A percentile compares a stretch with the other conserved stretches of the same genome.
These are phyloP conservation scores for Flaveria trinervia DNA, from an alignment of 129 eudicot species.

Conservation along the genomic window DNA sequence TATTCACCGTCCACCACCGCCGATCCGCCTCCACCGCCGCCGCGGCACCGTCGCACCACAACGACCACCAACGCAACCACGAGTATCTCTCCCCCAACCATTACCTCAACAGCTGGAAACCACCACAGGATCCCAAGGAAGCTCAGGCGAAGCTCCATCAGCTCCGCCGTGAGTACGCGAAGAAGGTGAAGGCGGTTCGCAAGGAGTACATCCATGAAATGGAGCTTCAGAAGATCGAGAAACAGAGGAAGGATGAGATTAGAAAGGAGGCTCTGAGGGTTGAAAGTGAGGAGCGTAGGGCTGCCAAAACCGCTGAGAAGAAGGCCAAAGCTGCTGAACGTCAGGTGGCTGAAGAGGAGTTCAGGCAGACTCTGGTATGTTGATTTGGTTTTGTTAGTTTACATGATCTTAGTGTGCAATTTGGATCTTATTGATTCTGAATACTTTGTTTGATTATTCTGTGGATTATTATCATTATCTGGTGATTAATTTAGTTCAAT, in stretches of 20 bases:
- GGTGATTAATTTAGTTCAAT: background rate
- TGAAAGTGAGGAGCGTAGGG: conserved; percentile 63
- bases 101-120: conserved; percentile 68
- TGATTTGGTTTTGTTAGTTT: background rate
- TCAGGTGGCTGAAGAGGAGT: conserved; percentile 57
- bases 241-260: conserved; percentile 56
- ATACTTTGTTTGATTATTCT: background rate
- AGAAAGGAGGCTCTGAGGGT: conserved; percentile 64
- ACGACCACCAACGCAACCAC: conserved; percentile 53
- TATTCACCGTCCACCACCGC: background rate
- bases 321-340: conserved; percentile 69
- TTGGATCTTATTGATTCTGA: background rate
- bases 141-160: conserved; percentile 53
- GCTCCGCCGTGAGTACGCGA: conserved; percentile 72
- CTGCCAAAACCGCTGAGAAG: conserved; percentile 60
- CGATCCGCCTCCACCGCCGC: conserved; percentile 35
- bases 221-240: conserved; percentile 70
- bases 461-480: background rate
- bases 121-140: conserved; percentile 60
- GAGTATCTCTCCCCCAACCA: conserved; percentile 53
- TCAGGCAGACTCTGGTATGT: conserved; percentile 66
- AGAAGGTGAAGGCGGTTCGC: conserved; percentile 59
- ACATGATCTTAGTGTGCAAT: background rate
- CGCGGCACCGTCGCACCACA: conserved; percentile 43
- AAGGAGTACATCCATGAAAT: conserved; percentile 68